Base-by-base conservation (phyloP, 164 flowering plant species). In the Vitis amurensis region DNA sequence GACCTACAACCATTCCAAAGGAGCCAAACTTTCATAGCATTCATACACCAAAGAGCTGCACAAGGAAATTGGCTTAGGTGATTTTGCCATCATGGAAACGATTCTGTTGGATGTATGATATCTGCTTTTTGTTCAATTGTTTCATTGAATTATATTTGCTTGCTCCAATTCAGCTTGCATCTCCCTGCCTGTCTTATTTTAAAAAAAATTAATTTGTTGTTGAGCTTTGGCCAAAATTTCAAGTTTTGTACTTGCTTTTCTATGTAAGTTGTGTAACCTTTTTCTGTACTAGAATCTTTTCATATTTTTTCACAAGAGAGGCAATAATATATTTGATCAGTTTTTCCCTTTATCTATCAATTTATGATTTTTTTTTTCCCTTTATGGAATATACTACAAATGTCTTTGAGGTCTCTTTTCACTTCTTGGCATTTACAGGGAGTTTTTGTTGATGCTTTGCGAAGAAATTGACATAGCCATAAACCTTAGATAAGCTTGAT, bases 31-130 rank as follows among this genome's bases (percentile, higher is more conserved):
- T 90, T 68, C 93, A 86, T 15, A 75, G 66, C 27, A 58, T 80
- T 23, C 90, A 82, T 71, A 61, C 68, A 19, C 91, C 92, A 23
- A 86, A 83, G 71, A 81, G 82, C 77, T 91, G 94, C 78, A 81
- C 83, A 3, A 74, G 66, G 74, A 79, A 76, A 55, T 50, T 73
- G 59, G 55, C 59, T 11, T 74, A 79, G 65, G 57, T 9, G 48
- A 47, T 51, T 19, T n/a, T 68, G 9, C 68, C n/a, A 55, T 50
- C 51, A 50, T 11, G 23, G 4, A n/a, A 27, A 16, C 11, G 59
- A 14, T 6, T 71, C 50, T 15, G 1, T 50, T 51, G 3, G 31
- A 17, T 59, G 37, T 59, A 29, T 16, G 53, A 23, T 29, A 11
- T 57, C 12, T 13, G 53, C 0, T 31, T 65, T 37, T 72, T 74